Evolutionary conservation across 371 early-diverging fungal species (phyloP).

Genomic region (Apophysomyces elegans): DNA sequence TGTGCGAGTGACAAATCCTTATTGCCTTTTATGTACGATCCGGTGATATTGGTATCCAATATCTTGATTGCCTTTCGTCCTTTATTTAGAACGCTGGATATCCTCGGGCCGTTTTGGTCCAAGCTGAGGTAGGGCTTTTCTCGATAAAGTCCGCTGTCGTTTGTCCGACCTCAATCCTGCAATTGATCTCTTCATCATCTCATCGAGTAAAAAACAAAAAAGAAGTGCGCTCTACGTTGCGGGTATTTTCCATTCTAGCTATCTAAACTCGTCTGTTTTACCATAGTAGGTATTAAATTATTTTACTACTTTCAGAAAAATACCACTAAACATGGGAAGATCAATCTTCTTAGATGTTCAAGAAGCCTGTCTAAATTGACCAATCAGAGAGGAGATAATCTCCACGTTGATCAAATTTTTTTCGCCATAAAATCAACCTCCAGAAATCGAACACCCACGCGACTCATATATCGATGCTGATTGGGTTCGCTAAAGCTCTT

Average conservation of each 20-base stretch:
- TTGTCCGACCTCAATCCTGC: no score
- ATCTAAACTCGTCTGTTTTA: neutral
- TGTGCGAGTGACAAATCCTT: no score
- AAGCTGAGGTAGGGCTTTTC: no score
- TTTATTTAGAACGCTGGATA: no score
- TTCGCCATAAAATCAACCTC: neutral
- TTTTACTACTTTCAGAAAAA: slow-evolving; percentile 1
- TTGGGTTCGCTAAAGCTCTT: neutral
- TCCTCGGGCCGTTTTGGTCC: no score
- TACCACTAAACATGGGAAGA: neutral
- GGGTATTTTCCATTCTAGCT: neutral
- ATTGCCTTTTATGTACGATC: no score
- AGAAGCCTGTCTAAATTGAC: neutral
- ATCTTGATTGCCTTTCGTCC: no score
- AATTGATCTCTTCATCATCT: neutral
- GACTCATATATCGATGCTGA: neutral
- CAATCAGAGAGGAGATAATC: neutral
- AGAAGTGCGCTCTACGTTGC: neutral
- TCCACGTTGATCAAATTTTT: neutral
- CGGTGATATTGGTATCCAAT: no score
- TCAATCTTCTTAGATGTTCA: slow-evolving; percentile 7
- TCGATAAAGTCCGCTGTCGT: neutral
- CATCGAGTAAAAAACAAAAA: no score
- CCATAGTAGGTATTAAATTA: slow-evolving; percentile 4
- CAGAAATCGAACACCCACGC: neutral